Evolutionary conservation across 306 rosid species (phyloP).

Genomic region (Rosa lucieae): DNA sequence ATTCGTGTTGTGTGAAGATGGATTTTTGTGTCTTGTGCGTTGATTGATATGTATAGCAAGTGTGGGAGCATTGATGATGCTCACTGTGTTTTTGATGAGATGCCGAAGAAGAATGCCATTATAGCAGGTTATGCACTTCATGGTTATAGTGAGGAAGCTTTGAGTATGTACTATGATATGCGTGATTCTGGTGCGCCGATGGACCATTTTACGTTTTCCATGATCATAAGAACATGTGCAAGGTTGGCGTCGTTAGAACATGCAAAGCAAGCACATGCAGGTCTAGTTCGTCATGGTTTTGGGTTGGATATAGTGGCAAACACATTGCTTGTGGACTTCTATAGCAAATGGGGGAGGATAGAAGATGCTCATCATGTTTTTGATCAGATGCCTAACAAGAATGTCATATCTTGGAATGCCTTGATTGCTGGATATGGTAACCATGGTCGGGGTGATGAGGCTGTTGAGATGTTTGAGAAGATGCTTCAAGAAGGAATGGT

Average conservation of each 20-base stretch:
- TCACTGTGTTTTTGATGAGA: constrained; percentile 64
- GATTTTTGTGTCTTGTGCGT: constrained; percentile 58
- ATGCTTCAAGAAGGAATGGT: constrained; percentile 63
- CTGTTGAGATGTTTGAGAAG: constrained; percentile 67
- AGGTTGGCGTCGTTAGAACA: constrained; percentile 45
- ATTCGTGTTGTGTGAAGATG: constrained; percentile 73
- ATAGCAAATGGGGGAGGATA: constrained; percentile 86
- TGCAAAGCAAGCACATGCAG: constrained; percentile 89
- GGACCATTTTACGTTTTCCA: too few species aligned
- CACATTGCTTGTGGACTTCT: constrained; percentile 81
- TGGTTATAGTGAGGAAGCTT: too few species aligned
- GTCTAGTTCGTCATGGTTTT: constrained; percentile 74
- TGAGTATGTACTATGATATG: too few species aligned
- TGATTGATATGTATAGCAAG: constrained; percentile 91
- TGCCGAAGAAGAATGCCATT: constrained; percentile 49
- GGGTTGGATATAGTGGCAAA: constrained; percentile 75
- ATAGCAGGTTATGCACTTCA: too few species aligned
- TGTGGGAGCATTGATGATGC: constrained; percentile 83
- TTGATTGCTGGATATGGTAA: constrained; percentile 83
- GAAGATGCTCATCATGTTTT: constrained; percentile 80
- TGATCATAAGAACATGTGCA: too few species aligned
- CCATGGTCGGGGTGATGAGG: constrained; percentile 79
- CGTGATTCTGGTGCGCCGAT: too few species aligned
- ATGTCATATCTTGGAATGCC: constrained; percentile 77
- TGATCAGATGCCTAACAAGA: constrained; percentile 67